A percentile compares a stretch with the other conserved stretches of the same genome.
Conservation (phyloP, 768 basidiomycete species). For the Cystobasidium ongulense region DNA sequence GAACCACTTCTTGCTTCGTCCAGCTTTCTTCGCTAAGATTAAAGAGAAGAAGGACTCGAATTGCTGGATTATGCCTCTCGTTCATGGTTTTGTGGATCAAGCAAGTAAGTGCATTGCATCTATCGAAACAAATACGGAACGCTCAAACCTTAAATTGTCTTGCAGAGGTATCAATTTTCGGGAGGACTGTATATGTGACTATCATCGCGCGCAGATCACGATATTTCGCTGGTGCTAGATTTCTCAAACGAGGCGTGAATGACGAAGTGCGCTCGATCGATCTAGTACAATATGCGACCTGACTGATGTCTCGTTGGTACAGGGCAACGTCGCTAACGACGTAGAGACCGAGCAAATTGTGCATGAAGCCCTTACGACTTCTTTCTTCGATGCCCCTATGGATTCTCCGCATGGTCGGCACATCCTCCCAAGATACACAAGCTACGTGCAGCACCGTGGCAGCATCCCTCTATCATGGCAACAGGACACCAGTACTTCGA, state of each 20-base stretch:
- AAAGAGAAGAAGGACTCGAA: slow-evolving; percentile 48
- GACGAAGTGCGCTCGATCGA: slow-evolving; percentile 57
- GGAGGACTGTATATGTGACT: slow-evolving; percentile 82
- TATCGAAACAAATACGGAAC: too few relatives aligned
- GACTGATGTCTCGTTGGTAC: background rate
- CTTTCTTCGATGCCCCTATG: slow-evolving; percentile 50
- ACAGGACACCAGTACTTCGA: slow-evolving; percentile 71
- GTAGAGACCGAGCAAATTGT: slow-evolving; percentile 99
- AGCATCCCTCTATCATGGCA: slow-evolving; percentile 96
- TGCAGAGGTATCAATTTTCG: slow-evolving; percentile 84
- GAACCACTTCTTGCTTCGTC: slow-evolving; percentile 79
- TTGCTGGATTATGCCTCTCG: slow-evolving; percentile 80
- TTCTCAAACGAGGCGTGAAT: slow-evolving; percentile 87
- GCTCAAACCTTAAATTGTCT: too few relatives aligned
- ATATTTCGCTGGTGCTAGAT: slow-evolving; percentile 90
- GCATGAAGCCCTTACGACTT: slow-evolving; percentile 75
- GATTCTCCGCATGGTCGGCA: background rate
- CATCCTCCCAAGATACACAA: slow-evolving; percentile 77
- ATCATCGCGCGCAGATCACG: slow-evolving; percentile 90
- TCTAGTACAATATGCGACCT: background rate
- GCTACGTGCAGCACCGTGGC: slow-evolving; percentile 86
- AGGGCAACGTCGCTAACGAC: slow-evolving; percentile 98
- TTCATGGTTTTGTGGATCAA: slow-evolving; percentile 96
- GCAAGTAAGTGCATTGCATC: slow-evolving; percentile 91
- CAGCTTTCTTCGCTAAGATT: slow-evolving; percentile 52